phyloP scores from a whole-genome alignment of 306 rosid species.

The Casuarina cunninghamiana region DNA sequence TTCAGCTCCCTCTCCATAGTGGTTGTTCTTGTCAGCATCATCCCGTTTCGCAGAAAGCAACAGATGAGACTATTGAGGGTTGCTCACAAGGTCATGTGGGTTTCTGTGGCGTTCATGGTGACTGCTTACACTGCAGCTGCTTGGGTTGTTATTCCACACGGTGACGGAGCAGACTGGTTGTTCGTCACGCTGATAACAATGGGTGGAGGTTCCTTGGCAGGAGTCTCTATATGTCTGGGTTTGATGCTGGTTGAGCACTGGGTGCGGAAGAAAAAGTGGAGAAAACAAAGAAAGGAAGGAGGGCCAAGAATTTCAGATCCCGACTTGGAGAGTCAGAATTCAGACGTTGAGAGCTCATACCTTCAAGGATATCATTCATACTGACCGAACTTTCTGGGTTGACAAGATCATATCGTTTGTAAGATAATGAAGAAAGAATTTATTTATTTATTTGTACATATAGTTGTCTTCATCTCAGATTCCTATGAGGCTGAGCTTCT shows the following conservation, averaged over 20 bases:
- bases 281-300: conserved; percentile 36
- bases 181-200: conserved; percentile 42
- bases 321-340: conserved; percentile 50
- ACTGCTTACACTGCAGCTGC: conserved; percentile 57
- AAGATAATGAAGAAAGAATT: no score
- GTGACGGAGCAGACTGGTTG: conserved; percentile 30
- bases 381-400: conserved; percentile 17
- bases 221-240: conserved; percentile 46
- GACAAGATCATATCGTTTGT: no score
- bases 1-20: conserved; percentile 63
- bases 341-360: conserved; percentile 61
- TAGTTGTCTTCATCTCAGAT: no score
- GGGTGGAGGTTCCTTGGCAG: conserved; percentile 51
- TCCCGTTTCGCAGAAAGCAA: conserved; percentile 57
- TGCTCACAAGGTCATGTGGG: conserved; percentile 70
- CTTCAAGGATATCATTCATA: conserved; percentile 64
- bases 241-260: conserved; percentile 52
- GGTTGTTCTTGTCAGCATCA: conserved; percentile 65
- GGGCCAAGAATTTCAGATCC: conserved; percentile 32
- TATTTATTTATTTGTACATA: no score
- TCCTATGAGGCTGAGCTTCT: no score
- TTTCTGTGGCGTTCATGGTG: conserved; percentile 66
- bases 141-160: conserved; percentile 61
- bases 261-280: conserved; percentile 62
- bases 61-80: conserved; percentile 41